Percentiles rank a stretch among this genome's conserved stretches.
These are phyloP conservation scores for Periglandula ipomoeae DNA, from an alignment of 2,329 filamentous ascomycete species.

Conservation along the genomic window DNA sequence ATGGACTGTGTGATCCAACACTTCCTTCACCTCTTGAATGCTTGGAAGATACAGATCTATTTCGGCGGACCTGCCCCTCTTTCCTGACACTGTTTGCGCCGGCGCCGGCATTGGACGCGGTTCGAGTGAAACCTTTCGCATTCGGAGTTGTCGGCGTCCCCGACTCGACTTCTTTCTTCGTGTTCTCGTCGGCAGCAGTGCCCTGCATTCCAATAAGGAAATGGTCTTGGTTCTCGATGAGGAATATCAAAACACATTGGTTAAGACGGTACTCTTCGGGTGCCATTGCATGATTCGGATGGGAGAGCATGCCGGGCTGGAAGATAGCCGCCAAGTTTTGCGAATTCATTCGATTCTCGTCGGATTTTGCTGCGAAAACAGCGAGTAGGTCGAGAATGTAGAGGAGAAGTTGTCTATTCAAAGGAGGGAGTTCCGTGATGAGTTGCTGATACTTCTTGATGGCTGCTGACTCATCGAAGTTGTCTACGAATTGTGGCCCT, in stretches of 20 bases:
- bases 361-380: slow-evolving; percentile 93
- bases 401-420: slow-evolving; percentile 87
- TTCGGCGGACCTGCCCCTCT: slow-evolving; percentile 71
- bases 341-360: slow-evolving; percentile 94
- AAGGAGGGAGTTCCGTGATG: slow-evolving; percentile 83
- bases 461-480: slow-evolving; percentile 53
- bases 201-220: slow-evolving; percentile 98
- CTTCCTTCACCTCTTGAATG: slow-evolving; percentile 68
- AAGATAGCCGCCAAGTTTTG: slow-evolving; percentile 94
- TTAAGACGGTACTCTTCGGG: slow-evolving; percentile 90
- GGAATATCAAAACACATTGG: slow-evolving; percentile 92
- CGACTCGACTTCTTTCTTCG: slow-evolving; percentile 55
- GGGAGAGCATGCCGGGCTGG: slow-evolving; percentile 90
- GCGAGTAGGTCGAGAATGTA: slow-evolving; percentile 94
- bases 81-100: slow-evolving; percentile 80
- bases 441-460: slow-evolving; percentile 79
- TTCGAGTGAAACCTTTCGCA: slow-evolving; percentile 46
- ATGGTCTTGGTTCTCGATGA: slow-evolving; percentile 97
- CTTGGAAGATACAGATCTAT: slow-evolving; percentile 87
- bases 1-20: slow-evolving; percentile 59
- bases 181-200: slow-evolving; percentile 87
- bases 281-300: slow-evolving; percentile 90
- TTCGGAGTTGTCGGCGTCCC: slow-evolving; percentile 47
- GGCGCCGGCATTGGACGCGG: slow-evolving; percentile 79
- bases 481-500: slow-evolving; percentile 60